Percentiles rank a stretch among this genome's conserved stretches.
phyloP scores from a whole-genome alignment of 2,329 filamentous ascomycete species.

The Exophiala sideris region DNA sequence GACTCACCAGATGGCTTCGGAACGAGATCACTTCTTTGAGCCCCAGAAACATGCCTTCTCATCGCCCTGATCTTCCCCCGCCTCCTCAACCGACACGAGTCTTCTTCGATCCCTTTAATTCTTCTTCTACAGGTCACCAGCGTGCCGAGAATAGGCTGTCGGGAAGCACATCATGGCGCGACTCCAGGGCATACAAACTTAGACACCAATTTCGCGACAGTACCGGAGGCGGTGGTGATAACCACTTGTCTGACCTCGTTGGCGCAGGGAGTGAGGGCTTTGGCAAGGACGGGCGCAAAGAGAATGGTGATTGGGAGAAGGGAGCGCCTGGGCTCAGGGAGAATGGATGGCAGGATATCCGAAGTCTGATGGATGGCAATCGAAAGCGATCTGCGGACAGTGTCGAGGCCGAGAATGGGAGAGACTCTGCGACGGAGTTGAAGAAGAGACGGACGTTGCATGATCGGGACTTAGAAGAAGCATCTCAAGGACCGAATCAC shows the following conservation, averaged over 20 bases:
- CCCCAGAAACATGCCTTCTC: conserved; percentile 12
- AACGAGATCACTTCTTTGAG: background rate
- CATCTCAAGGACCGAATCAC: background rate
- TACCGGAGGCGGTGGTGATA: conserved; percentile 55
- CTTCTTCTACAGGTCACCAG: conserved; percentile 74
- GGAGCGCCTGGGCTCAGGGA: conserved; percentile 37
- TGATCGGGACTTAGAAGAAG: background rate
- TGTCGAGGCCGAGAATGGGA: background rate
- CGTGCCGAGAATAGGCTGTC: conserved; percentile 65
- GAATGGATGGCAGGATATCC: conserved; percentile 40
- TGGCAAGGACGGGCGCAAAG: conserved; percentile 47
- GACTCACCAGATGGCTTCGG: background rate
- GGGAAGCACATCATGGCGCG: conserved; percentile 66
- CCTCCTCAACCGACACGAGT: conserved; percentile 24
- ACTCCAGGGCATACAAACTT: conserved; percentile 66
- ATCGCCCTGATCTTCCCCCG: conserved; percentile 14
- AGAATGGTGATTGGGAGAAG: conserved; percentile 51
- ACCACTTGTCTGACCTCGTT: conserved; percentile 60
- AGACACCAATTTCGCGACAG: conserved; percentile 63
- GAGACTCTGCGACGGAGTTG: conserved; percentile 14
- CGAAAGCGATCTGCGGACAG: conserved; percentile 37
- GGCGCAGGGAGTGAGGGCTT: conserved; percentile 61
- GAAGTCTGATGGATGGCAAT: conserved; percentile 46
- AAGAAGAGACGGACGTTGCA: background rate
- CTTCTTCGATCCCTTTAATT: conserved; percentile 54